phyloP scores from a whole-genome alignment of 345 rosid genomes.

The Kernera saxatilis region DNA sequence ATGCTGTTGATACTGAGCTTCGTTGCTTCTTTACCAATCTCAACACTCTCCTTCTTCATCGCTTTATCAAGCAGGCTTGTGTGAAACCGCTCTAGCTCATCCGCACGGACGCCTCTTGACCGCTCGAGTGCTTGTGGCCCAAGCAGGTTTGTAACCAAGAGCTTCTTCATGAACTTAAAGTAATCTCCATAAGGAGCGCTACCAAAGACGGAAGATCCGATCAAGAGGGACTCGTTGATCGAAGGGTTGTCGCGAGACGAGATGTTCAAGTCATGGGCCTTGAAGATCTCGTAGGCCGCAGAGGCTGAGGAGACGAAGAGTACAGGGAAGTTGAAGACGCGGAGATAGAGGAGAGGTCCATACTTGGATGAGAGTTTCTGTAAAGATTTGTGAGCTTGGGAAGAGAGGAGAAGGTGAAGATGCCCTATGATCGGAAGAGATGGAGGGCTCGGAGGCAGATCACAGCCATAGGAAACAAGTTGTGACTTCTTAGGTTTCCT shows the following conservation, averaged over 20 bases:
- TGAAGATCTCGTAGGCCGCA: conserved; percentile 5
- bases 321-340: background rate
- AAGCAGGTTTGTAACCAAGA: background rate
- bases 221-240: background rate
- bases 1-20: background rate
- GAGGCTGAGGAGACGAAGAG: too few relatives aligned
- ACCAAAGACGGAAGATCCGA: background rate
- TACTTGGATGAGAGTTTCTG: background rate
- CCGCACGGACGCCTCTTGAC: background rate
- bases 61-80: background rate
- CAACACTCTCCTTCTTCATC: background rate
- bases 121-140: background rate
- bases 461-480: background rate
- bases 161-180: conserved; percentile 29
- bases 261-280: background rate
- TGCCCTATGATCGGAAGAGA: background rate
- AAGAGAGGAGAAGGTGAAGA: conserved; percentile 3
- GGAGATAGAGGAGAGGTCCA: conserved; percentile 13
- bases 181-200: conserved; percentile 15
- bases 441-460: conserved; percentile 3
- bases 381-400: background rate
- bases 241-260: background rate
- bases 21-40: background rate
- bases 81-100: background rate
- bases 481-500: background rate